Percentiles rank a stretch among this genome's conserved stretches.
Conservation (phyloP, 2,329 filamentous ascomycete genomes). For the Alternaria longipes region DNA sequence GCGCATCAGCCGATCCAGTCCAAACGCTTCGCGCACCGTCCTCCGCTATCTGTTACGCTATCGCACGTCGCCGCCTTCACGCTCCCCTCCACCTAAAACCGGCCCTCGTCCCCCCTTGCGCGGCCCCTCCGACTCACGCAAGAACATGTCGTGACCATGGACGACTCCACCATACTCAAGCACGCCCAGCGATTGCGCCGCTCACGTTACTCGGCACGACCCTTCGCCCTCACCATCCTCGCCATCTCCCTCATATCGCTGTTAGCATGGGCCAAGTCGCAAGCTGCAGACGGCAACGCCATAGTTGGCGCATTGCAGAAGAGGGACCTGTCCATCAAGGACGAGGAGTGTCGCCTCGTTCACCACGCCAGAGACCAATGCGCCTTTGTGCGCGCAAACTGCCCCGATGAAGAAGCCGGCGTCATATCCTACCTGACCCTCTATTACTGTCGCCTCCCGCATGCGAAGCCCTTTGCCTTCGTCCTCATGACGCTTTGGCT, state of each 20-base stretch:
- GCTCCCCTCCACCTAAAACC: neutral
- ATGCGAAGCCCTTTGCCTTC: conserved; percentile 80
- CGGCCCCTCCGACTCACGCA: conserved; percentile 5
- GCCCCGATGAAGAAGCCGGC: conserved; percentile 87
- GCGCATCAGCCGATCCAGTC: conserved; percentile 6
- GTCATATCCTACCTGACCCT: conserved; percentile 86
- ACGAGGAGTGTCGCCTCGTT: conserved; percentile 75
- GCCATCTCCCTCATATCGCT: conserved; percentile 41
- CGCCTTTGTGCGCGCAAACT: conserved; percentile 83
- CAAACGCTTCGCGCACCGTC: conserved; percentile 33
- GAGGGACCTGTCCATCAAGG: conserved; percentile 35
- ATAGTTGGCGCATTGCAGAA: conserved; percentile 16
- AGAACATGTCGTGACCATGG: conserved; percentile 39
- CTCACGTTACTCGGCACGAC: conserved; percentile 48
- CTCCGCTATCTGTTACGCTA: conserved; percentile 24
- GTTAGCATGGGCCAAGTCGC: conserved; percentile 38
- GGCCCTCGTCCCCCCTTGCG: conserved; percentile 14
- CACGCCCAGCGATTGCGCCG: conserved; percentile 39
- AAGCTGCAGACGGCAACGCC: conserved; percentile 1
- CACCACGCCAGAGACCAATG: conserved; percentile 82
- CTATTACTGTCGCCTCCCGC: conserved; percentile 83
- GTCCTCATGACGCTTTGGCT: conserved; percentile 82
- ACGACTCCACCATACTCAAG: conserved; percentile 27
- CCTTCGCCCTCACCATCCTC: conserved; percentile 48
- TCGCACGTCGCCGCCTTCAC: conserved; percentile 7